Conservation (phyloP, 148 eudicot species). For the Oxyria digyna region DNA sequence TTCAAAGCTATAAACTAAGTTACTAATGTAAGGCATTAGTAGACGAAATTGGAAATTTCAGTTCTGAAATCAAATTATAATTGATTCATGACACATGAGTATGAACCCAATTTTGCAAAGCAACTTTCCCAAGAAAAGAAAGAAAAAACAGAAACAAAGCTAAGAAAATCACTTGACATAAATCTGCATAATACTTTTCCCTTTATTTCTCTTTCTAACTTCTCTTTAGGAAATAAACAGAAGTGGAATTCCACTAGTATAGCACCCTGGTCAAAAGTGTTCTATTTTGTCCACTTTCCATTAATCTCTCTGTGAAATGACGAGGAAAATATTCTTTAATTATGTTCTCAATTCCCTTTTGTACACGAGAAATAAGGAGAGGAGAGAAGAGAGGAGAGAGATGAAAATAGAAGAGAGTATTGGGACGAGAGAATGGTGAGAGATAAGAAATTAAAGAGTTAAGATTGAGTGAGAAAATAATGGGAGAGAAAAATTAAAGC, state of each 20-base stretch:
- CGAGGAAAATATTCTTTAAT: not conserved
- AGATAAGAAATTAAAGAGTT: too few relatives aligned
- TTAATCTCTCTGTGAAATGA: not conserved
- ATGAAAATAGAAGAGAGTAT: too few relatives aligned
- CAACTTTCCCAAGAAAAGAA: not conserved
- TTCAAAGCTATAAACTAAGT: not conserved
- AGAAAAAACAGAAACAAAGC: not conserved
- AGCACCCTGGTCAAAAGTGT: not conserved
- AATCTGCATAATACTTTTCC: not conserved
- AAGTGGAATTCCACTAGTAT: constrained; percentile 3
- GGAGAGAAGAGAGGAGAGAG: too few relatives aligned
- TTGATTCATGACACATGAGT: not conserved
- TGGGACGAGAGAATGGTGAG: too few relatives aligned
- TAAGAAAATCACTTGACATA: not conserved
- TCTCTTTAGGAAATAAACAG: not conserved
- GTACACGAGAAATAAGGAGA: too few relatives aligned
- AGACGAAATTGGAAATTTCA: not conserved
- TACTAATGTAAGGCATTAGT: not conserved
- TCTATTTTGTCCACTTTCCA: not conserved
- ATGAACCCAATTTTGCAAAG: not conserved
- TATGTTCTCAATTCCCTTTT: not conserved
- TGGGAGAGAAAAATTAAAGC: too few relatives aligned
- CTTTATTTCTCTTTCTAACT: not conserved
- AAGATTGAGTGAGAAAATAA: too few relatives aligned
- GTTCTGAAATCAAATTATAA: not conserved